Evolutionary conservation across 2,329 filamentous ascomycete genomes (phyloP), one percentile per base, ranked within the genome.

Genomic region (Beauveria brongniartii): DNA sequence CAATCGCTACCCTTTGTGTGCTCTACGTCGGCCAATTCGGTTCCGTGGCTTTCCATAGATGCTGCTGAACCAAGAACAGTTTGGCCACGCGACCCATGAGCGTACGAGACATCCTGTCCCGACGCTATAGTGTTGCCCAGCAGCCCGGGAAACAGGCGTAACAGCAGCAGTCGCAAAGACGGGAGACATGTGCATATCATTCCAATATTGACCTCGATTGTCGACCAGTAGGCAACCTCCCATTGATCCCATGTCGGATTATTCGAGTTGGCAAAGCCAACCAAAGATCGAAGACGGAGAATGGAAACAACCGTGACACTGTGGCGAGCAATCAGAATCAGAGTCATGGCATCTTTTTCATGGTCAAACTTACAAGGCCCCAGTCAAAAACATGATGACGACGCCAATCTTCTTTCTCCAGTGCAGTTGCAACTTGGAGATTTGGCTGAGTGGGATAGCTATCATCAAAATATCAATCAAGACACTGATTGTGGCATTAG

Each of bases 401-500:
- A 82, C 74, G n/a, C 77, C 73, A 20, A 78, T 44, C 69, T 80
- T 82, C 69, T 79, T 80, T 65, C 74, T 77, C 71, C 73, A 77
- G 55, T 76, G 73, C 28, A 82, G 62, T 3, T 76, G 73, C 4
- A 82, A 70, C 0, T 68, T 61, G 26, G 69, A 67, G 3, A 83
- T 65, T 55, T 80, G 75, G 24, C 73, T 75, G 5, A 82, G 66
- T 0, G 83, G 82, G 4, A 85, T 70, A 0, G 70, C 74, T 20
- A 85, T 72, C 66, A 84, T 79, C 74, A 78, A 78, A 2, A 80
- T 12, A 62, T 85, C 82, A 24, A 82, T 70, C 0, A 69, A 69
- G 48, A 86, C 83, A 62, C 78, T 80, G 57, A 82, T 75, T n/a
- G 67, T 75, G 0, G 82, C 82, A 40, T 81, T 78, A 40, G 77